Conservation (phyloP, 140 eudicot genomes). For the Cichorium intybus region DNA sequence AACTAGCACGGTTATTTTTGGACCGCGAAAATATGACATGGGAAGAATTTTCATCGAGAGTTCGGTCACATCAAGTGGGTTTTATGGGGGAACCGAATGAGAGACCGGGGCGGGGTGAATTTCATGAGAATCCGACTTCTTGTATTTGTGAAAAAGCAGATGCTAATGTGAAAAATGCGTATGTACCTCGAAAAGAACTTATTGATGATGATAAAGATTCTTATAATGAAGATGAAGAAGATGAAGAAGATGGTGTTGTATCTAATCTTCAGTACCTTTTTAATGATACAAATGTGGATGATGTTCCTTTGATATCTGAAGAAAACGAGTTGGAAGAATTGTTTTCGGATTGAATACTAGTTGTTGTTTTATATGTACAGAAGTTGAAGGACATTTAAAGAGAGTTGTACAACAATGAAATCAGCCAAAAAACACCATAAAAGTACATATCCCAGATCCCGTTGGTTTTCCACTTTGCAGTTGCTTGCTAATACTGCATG, state of each 20-base stretch:
- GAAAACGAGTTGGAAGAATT: slow-evolving; percentile 80
- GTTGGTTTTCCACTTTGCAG: no score
- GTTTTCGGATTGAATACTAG: slow-evolving; percentile 64
- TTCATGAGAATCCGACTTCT: slow-evolving; percentile 47
- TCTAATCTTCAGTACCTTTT: slow-evolving; percentile 32
- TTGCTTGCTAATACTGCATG: no score
- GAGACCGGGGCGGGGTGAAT: slow-evolving; percentile 54
- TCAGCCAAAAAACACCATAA: not conserved
- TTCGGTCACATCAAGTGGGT: slow-evolving; percentile 37
- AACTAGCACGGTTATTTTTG: slow-evolving; percentile 38
- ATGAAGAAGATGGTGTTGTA: slow-evolving; percentile 42
- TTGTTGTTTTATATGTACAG: no score
- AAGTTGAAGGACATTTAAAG: no score
- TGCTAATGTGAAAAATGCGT: not conserved
- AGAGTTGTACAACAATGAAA: no score
- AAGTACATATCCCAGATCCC: not conserved
- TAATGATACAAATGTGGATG: slow-evolving; percentile 54
- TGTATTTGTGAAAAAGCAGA: slow-evolving; percentile 41
- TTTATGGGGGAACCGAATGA: slow-evolving; percentile 71
- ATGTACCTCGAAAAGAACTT: slow-evolving; percentile 25
- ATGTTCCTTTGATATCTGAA: slow-evolving; percentile 42
- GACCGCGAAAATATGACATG: slow-evolving; percentile 49
- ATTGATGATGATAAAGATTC: slow-evolving; percentile 40
- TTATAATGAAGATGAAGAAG: slow-evolving; percentile 42
- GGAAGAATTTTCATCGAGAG: slow-evolving; percentile 42